These are phyloP conservation scores for Penicillium fimorum DNA, from an alignment of 495 filamentous ascomycete species.

Conservation along the genomic window DNA sequence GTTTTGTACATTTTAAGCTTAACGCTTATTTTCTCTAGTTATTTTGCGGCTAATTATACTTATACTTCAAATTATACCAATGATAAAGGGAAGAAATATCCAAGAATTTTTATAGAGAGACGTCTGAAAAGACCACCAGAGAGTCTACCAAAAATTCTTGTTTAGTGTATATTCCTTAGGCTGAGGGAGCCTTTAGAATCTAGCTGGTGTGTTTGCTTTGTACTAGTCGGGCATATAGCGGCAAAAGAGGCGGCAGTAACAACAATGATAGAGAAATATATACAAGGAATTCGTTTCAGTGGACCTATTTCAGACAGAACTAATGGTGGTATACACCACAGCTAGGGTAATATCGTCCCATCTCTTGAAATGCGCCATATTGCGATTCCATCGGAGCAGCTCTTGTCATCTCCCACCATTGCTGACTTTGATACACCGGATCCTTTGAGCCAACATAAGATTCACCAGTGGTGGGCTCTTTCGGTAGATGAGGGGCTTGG, in stretches of 20 bases:
- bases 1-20: no score
- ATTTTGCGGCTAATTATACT: no score
- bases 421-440: constrained; percentile 55
- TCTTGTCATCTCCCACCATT: constrained; percentile 48
- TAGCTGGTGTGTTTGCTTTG: not conserved
- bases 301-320: not conserved
- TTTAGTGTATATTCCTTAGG: not conserved
- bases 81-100: no score
- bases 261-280: not conserved
- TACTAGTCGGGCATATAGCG: not conserved
- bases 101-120: no score
- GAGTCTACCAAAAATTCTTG: no score
- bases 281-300: not conserved
- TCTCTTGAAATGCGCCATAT: constrained; percentile 52
- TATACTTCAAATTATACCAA: no score
- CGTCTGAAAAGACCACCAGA: no score
- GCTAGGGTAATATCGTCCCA: constrained; percentile 20
- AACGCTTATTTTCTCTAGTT: no score
- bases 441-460: constrained; percentile 57
- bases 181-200: not conserved
- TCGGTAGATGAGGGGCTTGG: constrained; percentile 11
- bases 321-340: constrained; percentile 8
- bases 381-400: constrained; percentile 56
- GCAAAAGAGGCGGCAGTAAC: not conserved
- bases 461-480: constrained; percentile 39